Evolutionary conservation across 2,329 filamentous ascomycete species (phyloP).

Genomic region (Trichoderma aggressivum): DNA sequence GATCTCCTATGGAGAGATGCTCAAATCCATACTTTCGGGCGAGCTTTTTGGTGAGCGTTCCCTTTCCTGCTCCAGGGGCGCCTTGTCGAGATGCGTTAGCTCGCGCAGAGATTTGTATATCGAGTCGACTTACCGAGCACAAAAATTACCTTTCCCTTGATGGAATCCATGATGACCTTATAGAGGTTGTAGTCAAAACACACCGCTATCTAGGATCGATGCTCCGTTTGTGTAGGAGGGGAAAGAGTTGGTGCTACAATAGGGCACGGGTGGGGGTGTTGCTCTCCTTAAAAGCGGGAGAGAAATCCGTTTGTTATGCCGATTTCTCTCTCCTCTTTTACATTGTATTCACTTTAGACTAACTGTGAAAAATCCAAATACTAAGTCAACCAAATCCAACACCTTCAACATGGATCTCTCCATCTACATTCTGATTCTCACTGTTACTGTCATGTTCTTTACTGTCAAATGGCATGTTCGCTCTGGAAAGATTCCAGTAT

Average conservation of each 20-base stretch:
- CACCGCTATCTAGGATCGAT: background rate
- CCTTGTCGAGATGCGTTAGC: background rate
- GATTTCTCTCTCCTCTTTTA: background rate
- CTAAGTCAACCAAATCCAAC: too few relatives aligned
- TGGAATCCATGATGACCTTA: background rate
- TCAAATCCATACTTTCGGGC: background rate
- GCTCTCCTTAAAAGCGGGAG: background rate
- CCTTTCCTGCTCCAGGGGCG: background rate
- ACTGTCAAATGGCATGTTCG: background rate
- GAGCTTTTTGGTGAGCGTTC: background rate
- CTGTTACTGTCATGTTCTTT: background rate
- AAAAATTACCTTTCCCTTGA: background rate
- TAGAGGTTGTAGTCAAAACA: background rate
- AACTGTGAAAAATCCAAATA: too few relatives aligned
- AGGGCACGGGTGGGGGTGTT: background rate
- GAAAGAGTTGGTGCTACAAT: background rate
- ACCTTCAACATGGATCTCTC: background rate
- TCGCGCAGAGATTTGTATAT: background rate
- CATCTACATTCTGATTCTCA: background rate
- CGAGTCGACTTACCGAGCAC: background rate
- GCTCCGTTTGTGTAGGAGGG: background rate
- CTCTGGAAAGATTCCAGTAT: background rate
- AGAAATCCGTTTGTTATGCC: background rate
- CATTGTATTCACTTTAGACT: too few relatives aligned
- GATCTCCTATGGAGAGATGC: background rate